These are phyloP conservation scores for Paecilomyces variotii DNA, from an alignment of 2,329 filamentous ascomycete species.

Conservation along the genomic window DNA sequence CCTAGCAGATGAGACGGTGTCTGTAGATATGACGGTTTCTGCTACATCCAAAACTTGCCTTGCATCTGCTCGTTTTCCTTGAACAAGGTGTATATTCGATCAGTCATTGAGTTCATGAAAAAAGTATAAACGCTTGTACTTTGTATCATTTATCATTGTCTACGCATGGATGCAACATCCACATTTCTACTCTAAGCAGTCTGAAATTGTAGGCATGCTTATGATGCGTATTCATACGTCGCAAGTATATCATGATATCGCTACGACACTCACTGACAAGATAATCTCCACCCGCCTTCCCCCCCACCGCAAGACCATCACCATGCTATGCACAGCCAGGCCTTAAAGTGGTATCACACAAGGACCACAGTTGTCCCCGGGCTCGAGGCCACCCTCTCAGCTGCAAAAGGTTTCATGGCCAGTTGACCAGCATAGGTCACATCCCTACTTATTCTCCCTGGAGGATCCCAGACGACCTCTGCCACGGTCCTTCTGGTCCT, in stretches of 20 bases:
- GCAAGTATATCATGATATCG: neutral
- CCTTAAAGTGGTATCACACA: constrained; percentile 1
- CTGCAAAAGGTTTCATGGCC: constrained; percentile 6
- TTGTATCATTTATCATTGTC: neutral
- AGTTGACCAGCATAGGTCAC: constrained; percentile 16
- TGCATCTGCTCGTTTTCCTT: too few species aligned
- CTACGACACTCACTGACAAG: neutral
- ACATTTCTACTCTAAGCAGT: too few species aligned
- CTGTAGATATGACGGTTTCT: too few species aligned
- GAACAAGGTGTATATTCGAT: too few species aligned
- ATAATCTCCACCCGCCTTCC: neutral
- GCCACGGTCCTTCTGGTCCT: constrained; percentile 22
- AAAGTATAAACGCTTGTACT: too few species aligned
- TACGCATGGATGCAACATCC: neutral
- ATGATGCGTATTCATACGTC: neutral
- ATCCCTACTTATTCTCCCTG: constrained; percentile 17
- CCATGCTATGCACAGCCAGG: neutral
- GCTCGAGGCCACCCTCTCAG: neutral
- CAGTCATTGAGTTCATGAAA: too few species aligned
- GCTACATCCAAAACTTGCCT: too few species aligned
- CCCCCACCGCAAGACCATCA: neutral
- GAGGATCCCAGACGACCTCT: constrained; percentile 32
- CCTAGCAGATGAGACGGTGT: too few species aligned
- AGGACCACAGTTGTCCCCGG: neutral
- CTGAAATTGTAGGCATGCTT: neutral